Evolutionary conservation across 208 protist species (phyloP), one percentile per base, ranked within the genome.

Genomic region (Strigomonas galati): DNA sequence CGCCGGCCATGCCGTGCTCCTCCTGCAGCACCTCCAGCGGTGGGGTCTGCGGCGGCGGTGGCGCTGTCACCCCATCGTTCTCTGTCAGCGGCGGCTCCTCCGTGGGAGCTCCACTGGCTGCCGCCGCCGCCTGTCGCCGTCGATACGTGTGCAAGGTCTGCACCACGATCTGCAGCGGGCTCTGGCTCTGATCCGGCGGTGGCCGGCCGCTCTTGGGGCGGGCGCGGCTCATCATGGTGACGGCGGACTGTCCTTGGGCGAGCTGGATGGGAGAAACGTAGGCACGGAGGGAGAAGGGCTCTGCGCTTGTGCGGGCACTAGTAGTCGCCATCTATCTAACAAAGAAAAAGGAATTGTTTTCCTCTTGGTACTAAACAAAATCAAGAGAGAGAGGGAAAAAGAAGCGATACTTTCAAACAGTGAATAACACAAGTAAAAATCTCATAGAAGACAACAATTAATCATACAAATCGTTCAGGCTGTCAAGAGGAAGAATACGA

Each of bases 1-100:
- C 87, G 0, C 24, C 32, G 6, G 72, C 55, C 10, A 79, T 53
- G 7, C 87, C 87, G 54, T 76, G 61, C 0, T 35, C 52, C 49
- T 61, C 58, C 24, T 48, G 68, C 46, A 84, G 66, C 32, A 40
- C 32, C 1, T 43, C 58, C 21, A 63, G 72, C 26, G 70, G 62
- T 48, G 53, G 67, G 23, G 26, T 43, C 5, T 35, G 55, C 55
- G 26, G 62, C 58, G 24, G 57, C 59, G 10, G n/a, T 17, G 23
- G 51, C 10, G 23, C 24, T 6, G 53, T 2, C 53, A 23, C 30
- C 51, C 19, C 7, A 10, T 12, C 40, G 10, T 67, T 43, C 31
- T 6, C 37, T 26, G 5, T 35, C 35, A 17, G 17, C 44, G 44
- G 10, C 44, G 61, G 63, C 28, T 30, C 19, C 24, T 43, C 21